These are phyloP conservation scores for Rusavskia elegans DNA, from an alignment of 495 filamentous ascomycete species.

Conservation along the genomic window DNA sequence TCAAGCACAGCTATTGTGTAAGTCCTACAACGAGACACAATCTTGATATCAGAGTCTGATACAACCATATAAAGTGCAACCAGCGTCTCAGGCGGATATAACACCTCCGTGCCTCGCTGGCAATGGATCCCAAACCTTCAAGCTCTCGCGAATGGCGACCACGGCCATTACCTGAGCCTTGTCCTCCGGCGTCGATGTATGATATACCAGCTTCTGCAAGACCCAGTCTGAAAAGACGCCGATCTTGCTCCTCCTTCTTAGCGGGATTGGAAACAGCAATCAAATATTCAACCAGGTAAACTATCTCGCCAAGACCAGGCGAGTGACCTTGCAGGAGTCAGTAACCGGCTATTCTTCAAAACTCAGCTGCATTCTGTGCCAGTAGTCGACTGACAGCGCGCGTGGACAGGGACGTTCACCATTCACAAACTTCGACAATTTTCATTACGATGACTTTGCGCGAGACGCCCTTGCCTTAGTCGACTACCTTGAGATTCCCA, in stretches of 20 bases:
- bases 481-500: background rate
- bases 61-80: too few species aligned
- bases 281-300: background rate
- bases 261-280: background rate
- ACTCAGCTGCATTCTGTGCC: background rate
- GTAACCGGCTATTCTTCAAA: background rate
- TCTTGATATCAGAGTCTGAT: too few species aligned
- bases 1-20: too few species aligned
- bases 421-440: background rate
- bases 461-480: background rate
- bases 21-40: too few species aligned
- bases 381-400: background rate
- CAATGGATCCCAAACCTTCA: background rate
- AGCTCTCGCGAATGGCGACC: background rate
- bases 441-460: background rate
- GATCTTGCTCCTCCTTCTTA: background rate
- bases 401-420: background rate
- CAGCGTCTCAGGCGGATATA: background rate
- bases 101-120: background rate
- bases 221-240: background rate
- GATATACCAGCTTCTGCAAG: background rate
- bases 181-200: background rate
- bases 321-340: background rate
- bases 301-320: background rate
- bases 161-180: background rate